phyloP scores from a whole-genome alignment of 495 filamentous ascomycete species.

The Lepidopterella palustris region DNA sequence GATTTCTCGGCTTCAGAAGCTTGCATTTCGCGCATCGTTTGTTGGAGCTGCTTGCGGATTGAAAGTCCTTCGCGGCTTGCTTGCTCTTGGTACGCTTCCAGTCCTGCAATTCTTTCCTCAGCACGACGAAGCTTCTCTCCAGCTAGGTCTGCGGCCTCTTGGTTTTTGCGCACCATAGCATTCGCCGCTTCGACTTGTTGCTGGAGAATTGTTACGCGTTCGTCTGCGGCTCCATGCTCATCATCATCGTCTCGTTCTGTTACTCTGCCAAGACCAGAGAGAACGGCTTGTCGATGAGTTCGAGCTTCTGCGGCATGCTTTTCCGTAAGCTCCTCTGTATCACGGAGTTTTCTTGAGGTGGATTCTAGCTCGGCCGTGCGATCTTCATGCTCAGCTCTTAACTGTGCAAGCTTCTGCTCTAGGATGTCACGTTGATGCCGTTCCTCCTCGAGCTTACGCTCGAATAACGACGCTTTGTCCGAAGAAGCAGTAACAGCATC shows the following conservation, averaged over 20 bases:
- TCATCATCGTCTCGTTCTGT: slow-evolving; percentile 46
- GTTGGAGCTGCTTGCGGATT: slow-evolving; percentile 82
- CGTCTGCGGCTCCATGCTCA: slow-evolving; percentile 53
- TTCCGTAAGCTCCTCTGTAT: slow-evolving; percentile 88
- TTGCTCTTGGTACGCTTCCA: slow-evolving; percentile 96
- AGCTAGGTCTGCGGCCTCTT: slow-evolving; percentile 80
- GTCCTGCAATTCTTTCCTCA: slow-evolving; percentile 90
- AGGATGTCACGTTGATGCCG: slow-evolving; percentile 64
- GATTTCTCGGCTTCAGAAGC: slow-evolving; percentile 65
- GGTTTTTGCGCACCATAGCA: slow-evolving; percentile 73
- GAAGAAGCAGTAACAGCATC: slow-evolving; percentile 72
- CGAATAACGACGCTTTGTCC: slow-evolving; percentile 65
- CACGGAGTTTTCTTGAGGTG: slow-evolving; percentile 63
- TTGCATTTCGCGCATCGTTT: slow-evolving; percentile 72
- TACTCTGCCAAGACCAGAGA: slow-evolving; percentile 74
- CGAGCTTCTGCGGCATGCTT: slow-evolving; percentile 80
- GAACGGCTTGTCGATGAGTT: slow-evolving; percentile 74
- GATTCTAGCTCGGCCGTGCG: slow-evolving; percentile 72
- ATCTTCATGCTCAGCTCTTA: slow-evolving; percentile 81
- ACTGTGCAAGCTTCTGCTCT: slow-evolving; percentile 71
- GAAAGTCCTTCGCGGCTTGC: slow-evolving; percentile 84
- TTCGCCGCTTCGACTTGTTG: slow-evolving; percentile 73
- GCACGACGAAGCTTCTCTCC: slow-evolving; percentile 84
- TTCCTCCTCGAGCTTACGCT: slow-evolving; percentile 81
- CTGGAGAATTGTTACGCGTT: slow-evolving; percentile 72